Evolutionary conservation across 257 asterid genomes (phyloP).

Genomic region (Capsicum chinense): DNA sequence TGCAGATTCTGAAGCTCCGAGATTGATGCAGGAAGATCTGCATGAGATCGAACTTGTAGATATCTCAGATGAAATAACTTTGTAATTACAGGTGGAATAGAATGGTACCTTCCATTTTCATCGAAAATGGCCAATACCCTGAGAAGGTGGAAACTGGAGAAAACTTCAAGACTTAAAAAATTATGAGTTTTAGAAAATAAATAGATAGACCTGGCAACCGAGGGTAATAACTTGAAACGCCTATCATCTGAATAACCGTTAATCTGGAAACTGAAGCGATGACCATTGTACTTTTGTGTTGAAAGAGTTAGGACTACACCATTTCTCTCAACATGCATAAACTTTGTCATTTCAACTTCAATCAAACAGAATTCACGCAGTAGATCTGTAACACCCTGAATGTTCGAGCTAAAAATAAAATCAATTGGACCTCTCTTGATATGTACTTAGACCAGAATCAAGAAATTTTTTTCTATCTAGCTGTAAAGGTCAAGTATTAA

Average conservation of each 20-base stretch:
- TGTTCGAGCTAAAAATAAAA: too few species aligned
- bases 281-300: neutral
- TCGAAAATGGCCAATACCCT: neutral
- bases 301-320: too few species aligned
- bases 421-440: too few species aligned
- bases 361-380: conserved; percentile 7
- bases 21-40: neutral
- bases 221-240: neutral
- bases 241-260: neutral
- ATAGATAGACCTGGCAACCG: neutral
- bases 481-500: too few species aligned
- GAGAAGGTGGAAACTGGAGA: neutral
- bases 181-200: too few species aligned
- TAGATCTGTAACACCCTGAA: neutral
- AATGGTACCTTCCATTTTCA: neutral
- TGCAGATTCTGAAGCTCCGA: neutral
- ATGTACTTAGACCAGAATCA: too few species aligned
- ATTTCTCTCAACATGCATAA: neutral
- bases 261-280: neutral
- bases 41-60: neutral
- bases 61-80: conserved; percentile 2
- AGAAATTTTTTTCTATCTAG: too few species aligned
- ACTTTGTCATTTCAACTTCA: neutral
- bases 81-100: neutral
- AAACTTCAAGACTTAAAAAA: too few species aligned